A percentile compares a stretch with the other conserved stretches of the same genome.
phyloP scores from a whole-genome alignment of 768 basidiomycete species.

The Pisolithus orientalis region DNA sequence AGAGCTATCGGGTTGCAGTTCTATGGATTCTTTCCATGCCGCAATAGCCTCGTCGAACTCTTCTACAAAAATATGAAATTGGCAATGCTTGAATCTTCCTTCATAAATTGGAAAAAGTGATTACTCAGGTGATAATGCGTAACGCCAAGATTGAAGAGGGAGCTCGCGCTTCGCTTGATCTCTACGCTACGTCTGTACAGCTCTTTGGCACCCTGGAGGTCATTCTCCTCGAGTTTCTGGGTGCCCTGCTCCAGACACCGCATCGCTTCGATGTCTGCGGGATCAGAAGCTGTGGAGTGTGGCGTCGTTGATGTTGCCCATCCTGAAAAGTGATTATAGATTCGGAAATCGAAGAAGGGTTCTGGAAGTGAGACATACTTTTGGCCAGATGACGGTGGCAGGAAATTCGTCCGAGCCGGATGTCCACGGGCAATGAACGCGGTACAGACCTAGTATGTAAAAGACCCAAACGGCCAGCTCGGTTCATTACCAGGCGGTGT shows the following conservation, averaged over 20 bases:
- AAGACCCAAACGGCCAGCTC: constrained; percentile 12
- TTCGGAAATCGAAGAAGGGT: background rate
- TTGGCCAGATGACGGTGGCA: constrained; percentile 8
- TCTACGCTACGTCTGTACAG: constrained; percentile 76
- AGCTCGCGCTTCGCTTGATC: constrained; percentile 73
- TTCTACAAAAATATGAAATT: constrained; percentile 41
- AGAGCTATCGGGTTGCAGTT: constrained; percentile 73
- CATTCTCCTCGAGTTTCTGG: constrained; percentile 79
- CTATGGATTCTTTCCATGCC: constrained; percentile 82
- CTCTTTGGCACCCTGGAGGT: constrained; percentile 69
- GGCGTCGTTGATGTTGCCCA: constrained; percentile 78
- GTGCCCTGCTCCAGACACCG: constrained; percentile 80
- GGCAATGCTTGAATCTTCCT: constrained; percentile 10
- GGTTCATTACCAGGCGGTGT: constrained; percentile 17
- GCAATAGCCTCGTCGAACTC: constrained; percentile 83
- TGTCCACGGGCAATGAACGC: constrained; percentile 5
- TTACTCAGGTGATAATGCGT: constrained; percentile 85
- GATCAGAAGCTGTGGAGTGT: constrained; percentile 78
- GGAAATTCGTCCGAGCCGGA: constrained; percentile 4
- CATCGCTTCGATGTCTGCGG: constrained; percentile 74
- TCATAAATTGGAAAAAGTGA: constrained; percentile 23
- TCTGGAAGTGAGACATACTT: constrained; percentile 21
- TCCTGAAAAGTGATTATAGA: constrained; percentile 30
- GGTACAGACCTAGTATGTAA: constrained; percentile 13
- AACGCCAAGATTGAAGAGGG: constrained; percentile 83